Conservation (phyloP, 177 flowering plant genomes). For the Tripterygium wilfordii region DNA sequence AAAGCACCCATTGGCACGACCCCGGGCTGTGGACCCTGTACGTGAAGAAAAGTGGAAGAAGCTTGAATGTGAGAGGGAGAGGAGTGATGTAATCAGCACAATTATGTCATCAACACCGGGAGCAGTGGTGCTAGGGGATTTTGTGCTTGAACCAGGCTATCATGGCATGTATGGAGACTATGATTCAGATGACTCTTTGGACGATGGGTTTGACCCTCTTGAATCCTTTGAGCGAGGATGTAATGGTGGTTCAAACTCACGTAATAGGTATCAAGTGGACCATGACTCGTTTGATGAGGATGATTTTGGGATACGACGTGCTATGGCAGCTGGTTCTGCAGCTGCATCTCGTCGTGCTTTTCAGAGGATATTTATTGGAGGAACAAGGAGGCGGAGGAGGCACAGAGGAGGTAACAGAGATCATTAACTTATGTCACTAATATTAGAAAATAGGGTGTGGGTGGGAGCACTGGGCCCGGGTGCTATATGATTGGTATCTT, state of each 20-base stretch:
- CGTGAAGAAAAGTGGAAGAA: slow-evolving; percentile 65
- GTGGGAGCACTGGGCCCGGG: not conserved
- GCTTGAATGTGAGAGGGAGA: slow-evolving; percentile 61
- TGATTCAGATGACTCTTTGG: slow-evolving; percentile 18
- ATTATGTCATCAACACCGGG: slow-evolving; percentile 40
- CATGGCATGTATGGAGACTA: slow-evolving; percentile 14
- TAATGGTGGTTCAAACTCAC: slow-evolving; percentile 2
- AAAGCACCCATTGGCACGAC: slow-evolving; percentile 58
- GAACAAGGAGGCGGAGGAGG: slow-evolving; percentile 15
- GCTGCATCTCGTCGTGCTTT: slow-evolving; percentile 6
- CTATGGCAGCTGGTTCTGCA: slow-evolving; percentile 7
- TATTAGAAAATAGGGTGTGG: too few species aligned
- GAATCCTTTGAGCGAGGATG: slow-evolving; percentile 8
- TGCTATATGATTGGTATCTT: not conserved
- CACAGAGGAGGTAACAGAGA: slow-evolving; percentile 9
- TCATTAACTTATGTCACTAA: slow-evolving; percentile 1
- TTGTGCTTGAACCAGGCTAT: slow-evolving; percentile 33
- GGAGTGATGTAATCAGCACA: slow-evolving; percentile 39
- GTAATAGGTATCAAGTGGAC: slow-evolving; percentile 1
- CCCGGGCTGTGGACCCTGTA: slow-evolving; percentile 58
- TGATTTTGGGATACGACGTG: slow-evolving; percentile 9
- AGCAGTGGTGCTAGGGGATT: slow-evolving; percentile 40
- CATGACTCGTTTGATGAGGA: slow-evolving; percentile 5
- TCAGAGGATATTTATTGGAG: slow-evolving; percentile 4
- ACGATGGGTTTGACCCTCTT: slow-evolving; percentile 12